Evolutionary conservation across 1,139 yeast genomes (phyloP), one percentile per base, ranked within the genome.

Genomic region (Taphrina wiesneri): DNA sequence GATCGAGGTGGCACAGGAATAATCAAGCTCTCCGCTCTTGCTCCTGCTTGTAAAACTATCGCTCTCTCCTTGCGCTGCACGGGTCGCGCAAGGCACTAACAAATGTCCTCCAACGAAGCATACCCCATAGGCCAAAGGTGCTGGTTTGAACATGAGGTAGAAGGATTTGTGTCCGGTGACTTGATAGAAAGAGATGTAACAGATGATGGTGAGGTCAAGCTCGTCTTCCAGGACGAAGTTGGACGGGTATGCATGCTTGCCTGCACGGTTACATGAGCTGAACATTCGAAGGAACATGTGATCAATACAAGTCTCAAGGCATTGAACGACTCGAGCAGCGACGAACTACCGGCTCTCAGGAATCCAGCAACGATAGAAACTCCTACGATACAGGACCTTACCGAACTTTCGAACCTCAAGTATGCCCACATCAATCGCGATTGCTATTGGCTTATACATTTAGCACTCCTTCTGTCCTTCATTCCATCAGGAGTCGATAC

Each of bases 101-200:
- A 11, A 13, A 57, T 46, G 54, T 15, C 54, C 34, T 4, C 23
- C 6, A 30, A 30, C 15, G 53, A 45, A 11, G 46, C 63, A 32
- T 60, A 60, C 15, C 56, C 46, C n/a, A 41, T 60, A 19, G 64
- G 64, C n/a, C 64, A 60, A 76, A 92, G 96, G 73, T 92, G 98
- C 79, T 93, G 99, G 99, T 86, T 88, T 73, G 97, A 96, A 39
- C 95, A 90, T 76, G 90, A 87, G 69, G 82, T 83, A 67, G 83
- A 85, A 72, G 99, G 98, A 41, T 93, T 98, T 97, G 81, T 91
- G 52, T 96, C 97, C 52, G 95, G 91, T 61, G 88, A 86, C 69
- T 90, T 93, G 60, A 80, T 83, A 67, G 80, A 84, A 66, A 76
- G 81, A 60, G 76, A 79, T n/a, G 80, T 34, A 25, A 23, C 19